Conservation (phyloP, 2,329 filamentous ascomycete genomes). For the Penicillium sp. region DNA sequence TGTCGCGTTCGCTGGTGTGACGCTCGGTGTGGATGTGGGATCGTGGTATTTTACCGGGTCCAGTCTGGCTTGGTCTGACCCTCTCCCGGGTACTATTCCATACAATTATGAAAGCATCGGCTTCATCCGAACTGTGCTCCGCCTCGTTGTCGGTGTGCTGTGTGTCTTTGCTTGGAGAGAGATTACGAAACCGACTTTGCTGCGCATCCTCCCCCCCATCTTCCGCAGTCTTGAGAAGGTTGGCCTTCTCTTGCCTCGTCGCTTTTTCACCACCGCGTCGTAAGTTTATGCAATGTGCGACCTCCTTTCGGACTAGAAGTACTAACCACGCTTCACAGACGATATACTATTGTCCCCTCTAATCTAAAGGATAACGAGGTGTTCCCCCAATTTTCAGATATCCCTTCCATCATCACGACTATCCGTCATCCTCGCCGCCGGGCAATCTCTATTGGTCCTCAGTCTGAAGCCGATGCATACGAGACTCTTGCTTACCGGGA, state of each 20-base stretch:
- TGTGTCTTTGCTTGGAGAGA: conserved; percentile 91
- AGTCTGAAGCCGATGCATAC: conserved; percentile 95
- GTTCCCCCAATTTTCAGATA: conserved; percentile 85
- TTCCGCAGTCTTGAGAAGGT: conserved; percentile 84
- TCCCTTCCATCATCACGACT: conserved; percentile 79
- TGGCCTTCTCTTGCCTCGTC: conserved; percentile 79
- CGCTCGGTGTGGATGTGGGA: conserved; percentile 82
- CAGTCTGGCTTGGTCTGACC: conserved; percentile 57
- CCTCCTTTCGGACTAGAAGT: neutral
- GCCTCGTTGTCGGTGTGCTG: conserved; percentile 79
- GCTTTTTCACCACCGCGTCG: conserved; percentile 90
- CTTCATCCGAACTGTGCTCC: conserved; percentile 65
- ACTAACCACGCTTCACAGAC: conserved; percentile 51
- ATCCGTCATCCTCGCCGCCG: conserved; percentile 80
- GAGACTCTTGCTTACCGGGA: conserved; percentile 93
- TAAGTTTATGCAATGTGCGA: conserved; percentile 41
- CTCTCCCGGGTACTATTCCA: conserved; percentile 65
- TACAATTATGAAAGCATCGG: conserved; percentile 73
- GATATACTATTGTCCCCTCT: conserved; percentile 80
- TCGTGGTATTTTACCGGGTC: conserved; percentile 80
- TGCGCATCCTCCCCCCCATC: conserved; percentile 79
- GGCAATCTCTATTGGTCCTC: conserved; percentile 87
- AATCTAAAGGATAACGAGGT: conserved; percentile 82
- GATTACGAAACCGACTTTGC: conserved; percentile 80
- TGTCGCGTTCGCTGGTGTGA: conserved; percentile 87